Base-by-base conservation (phyloP, 768 basidiomycete genomes). In the Suillus subluteus region DNA sequence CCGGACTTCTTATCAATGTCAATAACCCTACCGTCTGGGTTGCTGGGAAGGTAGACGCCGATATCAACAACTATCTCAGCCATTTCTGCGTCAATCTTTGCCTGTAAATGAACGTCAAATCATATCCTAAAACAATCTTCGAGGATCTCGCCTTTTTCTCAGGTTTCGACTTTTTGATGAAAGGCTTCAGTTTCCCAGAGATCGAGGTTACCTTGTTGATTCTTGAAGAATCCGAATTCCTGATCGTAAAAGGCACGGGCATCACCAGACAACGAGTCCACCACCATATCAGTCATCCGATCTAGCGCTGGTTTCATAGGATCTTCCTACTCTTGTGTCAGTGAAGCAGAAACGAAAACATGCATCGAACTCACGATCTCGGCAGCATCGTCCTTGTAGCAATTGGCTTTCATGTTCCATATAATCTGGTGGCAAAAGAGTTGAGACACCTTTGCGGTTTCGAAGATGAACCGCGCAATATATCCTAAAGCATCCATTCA, bases 341-440 rank as follows among this genome's bases (percentile, higher is more conserved):
- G 46, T 67, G 40, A 35, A 38, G 40, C 11, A 21, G 38, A 50
- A 62, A n/a, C 16, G 35, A 41, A 23, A n/a, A 66, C 3, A 62
- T 35, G 21, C 2, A 41, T 26, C 13, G 38, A 63, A 81, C 87
- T 62, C 72, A 93, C 94, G 66, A 92, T 83, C 76, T 96, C 96
- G 16, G 88, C 94, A 8, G 84, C 81, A 73, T 99, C 98, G 72
- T 96, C 97, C 72, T 92, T 94, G 77, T 89, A 98, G 68, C 93
- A 95, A 73, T 99, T 99, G 6, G 98, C 98, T 73, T 97, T 97
- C 98, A 99, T 99, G 76, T 99, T 99, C 98, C 98, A 99, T 68
- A 99, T 94, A 69, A 99, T 99, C 80, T 99, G 98, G 75, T 99
- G 98, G 74, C 98, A 99, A 82, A 99, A 99, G 30, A 95, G 79